phyloP scores from a whole-genome alignment of 768 basidiomycete genomes.

The Lactifluus piperatus region DNA sequence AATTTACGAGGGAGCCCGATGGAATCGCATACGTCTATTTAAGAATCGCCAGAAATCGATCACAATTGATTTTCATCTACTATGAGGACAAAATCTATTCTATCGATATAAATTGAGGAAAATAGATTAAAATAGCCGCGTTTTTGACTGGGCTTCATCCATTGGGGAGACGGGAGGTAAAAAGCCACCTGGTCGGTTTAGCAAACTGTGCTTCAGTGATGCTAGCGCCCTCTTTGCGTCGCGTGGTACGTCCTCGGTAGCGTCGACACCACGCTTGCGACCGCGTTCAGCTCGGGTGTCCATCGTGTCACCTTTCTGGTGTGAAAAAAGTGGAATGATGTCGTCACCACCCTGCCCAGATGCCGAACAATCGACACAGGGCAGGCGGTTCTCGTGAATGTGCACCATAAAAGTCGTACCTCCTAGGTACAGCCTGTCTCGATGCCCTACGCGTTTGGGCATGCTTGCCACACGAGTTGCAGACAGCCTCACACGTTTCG shows the following conservation, averaged over 20 bases:
- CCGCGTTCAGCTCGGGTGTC: conserved; percentile 2
- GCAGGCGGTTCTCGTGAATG: conserved; percentile 51
- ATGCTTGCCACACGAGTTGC: conserved; percentile 58
- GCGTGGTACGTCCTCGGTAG: conserved; percentile 23
- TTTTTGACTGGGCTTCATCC: no score
- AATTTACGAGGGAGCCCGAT: no score
- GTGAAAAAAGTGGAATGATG: conserved; percentile 53
- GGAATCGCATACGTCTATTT: no score
- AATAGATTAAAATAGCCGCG: no score
- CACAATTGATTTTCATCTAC: no score
- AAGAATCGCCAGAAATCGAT: no score
- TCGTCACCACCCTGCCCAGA: conserved; percentile 29
- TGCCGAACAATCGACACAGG: conserved; percentile 54
- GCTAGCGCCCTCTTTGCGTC: conserved; percentile 60
- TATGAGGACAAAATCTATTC: no score
- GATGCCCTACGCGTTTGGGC: conserved; percentile 52
- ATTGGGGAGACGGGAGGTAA: not conserved
- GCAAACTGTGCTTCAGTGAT: conserved; percentile 53
- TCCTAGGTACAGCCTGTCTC: conserved; percentile 59
- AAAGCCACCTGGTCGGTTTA: conserved; percentile 38
- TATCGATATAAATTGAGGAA: no score
- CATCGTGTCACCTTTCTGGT: not conserved
- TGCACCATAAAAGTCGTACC: conserved; percentile 64
- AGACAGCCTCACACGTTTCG: conserved; percentile 35
- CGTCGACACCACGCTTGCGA: conserved; percentile 24